Evolutionary conservation across 2,329 filamentous ascomycete genomes (phyloP), one percentile per base, ranked within the genome.

Genomic region (Colletotrichum tropicicola): DNA sequence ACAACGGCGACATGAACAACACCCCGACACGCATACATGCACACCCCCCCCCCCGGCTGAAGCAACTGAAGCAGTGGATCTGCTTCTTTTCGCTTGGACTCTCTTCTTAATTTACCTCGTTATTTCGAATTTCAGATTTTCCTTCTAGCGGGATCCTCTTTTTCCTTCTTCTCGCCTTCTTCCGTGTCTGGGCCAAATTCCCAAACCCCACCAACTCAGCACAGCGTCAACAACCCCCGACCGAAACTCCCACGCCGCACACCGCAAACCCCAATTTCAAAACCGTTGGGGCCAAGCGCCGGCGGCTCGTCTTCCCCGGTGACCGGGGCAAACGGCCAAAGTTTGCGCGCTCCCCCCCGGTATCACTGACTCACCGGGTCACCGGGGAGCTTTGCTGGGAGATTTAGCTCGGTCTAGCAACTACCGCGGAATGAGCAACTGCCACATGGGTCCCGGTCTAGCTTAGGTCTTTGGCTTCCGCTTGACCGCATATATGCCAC

Each of bases 111-210:
- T 65, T 65, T 65, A 61, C 56, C 56, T 55, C 21, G 49, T 54
- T 59, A 59, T 54, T 64, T 65, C 49, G 25, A 48, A 54, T 60
- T 48, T 45, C 35, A 21, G 37, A 28, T 27, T 15, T 43, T 43
- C 39, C 60, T 64, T 64, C 55, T 64, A 64, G 60, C 56, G 55
- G 45, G 37, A 45, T 41, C 60, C 56, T 64, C 55, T 60, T 60
- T 60, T 65, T 60, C n/a, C 61, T 65, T 60, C 55, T 58, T 44
- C 45, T 65, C 61, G 44, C 61, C 61, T 65, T 65, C 61, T 60
- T 54, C 59, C 45, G 45, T 52, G 28, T 43, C 60, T 53, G 39
- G 47, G 30, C 48, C 32, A 51, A 59, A 59, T 49, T 27, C 55
- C 47, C 54, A n/a, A 41, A 57, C 54, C 30, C 32, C 32, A 44